Percentiles rank a stretch among this genome's conserved stretches.
phyloP scores from a whole-genome alignment of 129 eudicot genomes.

The Oenanthe sinensis region DNA sequence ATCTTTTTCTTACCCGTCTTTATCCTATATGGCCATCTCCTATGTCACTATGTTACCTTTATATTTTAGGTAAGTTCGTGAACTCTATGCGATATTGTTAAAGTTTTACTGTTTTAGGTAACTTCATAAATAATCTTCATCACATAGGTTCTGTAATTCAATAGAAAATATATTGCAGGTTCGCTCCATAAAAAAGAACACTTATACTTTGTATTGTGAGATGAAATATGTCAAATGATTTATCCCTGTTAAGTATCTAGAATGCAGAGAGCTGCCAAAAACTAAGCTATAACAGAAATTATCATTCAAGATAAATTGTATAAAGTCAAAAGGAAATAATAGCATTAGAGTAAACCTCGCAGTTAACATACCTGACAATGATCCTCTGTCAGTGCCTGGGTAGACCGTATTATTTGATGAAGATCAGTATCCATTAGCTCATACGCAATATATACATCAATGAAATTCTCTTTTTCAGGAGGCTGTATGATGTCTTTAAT shows the following conservation, averaged over 20 bases:
- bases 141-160: not conserved
- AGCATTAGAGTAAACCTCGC: not conserved
- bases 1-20: not conserved
- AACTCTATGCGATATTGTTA: not conserved
- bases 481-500: slow-evolving; percentile 62
- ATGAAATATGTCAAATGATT: no score
- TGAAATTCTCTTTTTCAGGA: slow-evolving; percentile 40
- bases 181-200: not conserved
- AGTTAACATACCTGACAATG: slow-evolving; percentile 50
- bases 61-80: not conserved
- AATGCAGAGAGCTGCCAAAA: no score
- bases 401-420: slow-evolving; percentile 63
- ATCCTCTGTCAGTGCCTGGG: slow-evolving; percentile 61
- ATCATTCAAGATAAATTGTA: no score
- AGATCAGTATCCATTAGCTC: slow-evolving; percentile 74
- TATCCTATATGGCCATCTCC: not conserved
- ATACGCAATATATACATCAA: slow-evolving; percentile 55
- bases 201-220: not conserved
- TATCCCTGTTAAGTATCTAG: not conserved
- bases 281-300: not conserved
- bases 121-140: not conserved
- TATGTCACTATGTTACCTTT: no score
- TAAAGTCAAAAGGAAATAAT: not conserved
- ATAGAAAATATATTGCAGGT: not conserved
- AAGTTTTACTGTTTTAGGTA: not conserved